Conservation (phyloP, 2,329 filamentous ascomycete genomes). For the Cryphonectria japonica region DNA sequence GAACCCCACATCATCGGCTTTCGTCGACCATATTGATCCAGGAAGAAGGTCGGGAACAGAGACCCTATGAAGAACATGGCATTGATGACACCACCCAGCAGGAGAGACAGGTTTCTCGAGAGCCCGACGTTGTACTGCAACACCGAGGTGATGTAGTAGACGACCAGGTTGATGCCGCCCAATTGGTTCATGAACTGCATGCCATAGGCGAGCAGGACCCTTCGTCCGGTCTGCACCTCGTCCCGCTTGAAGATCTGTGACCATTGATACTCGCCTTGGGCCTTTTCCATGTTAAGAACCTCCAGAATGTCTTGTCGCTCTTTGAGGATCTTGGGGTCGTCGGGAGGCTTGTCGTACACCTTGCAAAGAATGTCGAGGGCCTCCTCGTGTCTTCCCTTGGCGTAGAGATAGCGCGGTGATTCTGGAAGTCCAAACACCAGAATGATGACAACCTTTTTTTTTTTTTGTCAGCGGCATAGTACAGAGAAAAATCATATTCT, state of each 20-base stretch:
- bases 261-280: conserved; percentile 41
- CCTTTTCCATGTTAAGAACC: conserved; percentile 30
- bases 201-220: conserved; percentile 52
- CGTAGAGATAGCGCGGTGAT: conserved; percentile 37
- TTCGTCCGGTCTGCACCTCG: conserved; percentile 45
- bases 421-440: conserved; percentile 38
- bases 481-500: neutral
- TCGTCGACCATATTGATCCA: conserved; percentile 39
- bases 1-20: conserved; percentile 49
- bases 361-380: conserved; percentile 38
- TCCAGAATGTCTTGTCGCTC: conserved; percentile 46
- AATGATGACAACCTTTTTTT: conserved; percentile 30
- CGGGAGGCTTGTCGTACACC: conserved; percentile 46
- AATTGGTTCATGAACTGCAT: conserved; percentile 56
- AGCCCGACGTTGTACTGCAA: conserved; percentile 41
- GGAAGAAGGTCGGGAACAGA: conserved; percentile 25
- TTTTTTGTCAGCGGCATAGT: no score
- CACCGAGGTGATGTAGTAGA: conserved; percentile 42
- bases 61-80: conserved; percentile 46
- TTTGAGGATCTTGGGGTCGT: conserved; percentile 43
- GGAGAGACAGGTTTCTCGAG: conserved; percentile 36
- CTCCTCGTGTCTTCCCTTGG: conserved; percentile 36
- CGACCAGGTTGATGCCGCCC: conserved; percentile 51
- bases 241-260: conserved; percentile 48
- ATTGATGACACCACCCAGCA: conserved; percentile 43